Evolutionary conservation across 352 stramenopile genomes (phyloP).

Genomic region (Phytophthora aleatoria): DNA sequence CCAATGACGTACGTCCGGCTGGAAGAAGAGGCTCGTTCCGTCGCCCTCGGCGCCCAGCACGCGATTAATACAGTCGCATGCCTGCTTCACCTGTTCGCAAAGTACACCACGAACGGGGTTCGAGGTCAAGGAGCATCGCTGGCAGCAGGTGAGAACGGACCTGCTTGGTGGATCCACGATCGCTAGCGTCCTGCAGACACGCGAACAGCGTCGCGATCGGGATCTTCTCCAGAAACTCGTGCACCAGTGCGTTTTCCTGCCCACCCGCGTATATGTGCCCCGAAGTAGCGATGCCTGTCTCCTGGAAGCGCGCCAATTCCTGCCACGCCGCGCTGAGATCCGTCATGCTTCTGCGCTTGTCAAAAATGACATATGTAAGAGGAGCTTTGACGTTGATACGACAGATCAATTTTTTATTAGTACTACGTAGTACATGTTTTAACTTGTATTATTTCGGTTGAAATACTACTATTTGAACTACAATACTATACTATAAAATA

Average conservation of each 20-base stretch:
- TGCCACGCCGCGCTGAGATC: slow-evolving; percentile 52
- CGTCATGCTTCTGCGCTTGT: slow-evolving; percentile 25
- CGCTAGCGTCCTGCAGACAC: slow-evolving; percentile 81
- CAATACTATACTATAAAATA: no score
- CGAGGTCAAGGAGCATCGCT: neutral
- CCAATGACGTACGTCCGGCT: slow-evolving; percentile 50
- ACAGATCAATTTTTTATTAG: no score
- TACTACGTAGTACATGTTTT: no score
- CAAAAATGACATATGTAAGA: no score
- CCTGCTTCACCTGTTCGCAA: slow-evolving; percentile 60
- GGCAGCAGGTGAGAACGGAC: slow-evolving; percentile 27
- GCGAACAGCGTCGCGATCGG: slow-evolving; percentile 69
- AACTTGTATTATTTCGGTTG: no score
- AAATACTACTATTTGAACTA: no score
- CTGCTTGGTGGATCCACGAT: slow-evolving; percentile 61
- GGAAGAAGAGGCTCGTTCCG: slow-evolving; percentile 69
- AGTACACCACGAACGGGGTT: neutral
- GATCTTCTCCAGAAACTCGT: slow-evolving; percentile 69
- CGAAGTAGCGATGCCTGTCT: slow-evolving; percentile 58
- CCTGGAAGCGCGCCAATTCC: slow-evolving; percentile 70
- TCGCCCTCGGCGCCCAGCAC: slow-evolving; percentile 62
- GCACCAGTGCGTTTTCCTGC: slow-evolving; percentile 59
- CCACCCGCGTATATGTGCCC: slow-evolving; percentile 41
- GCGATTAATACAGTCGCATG: slow-evolving; percentile 78
- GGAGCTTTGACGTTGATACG: no score